Evolutionary conservation across 2,329 filamentous ascomycete species (phyloP).

Genomic region (Colletotrichum ledebouriae): DNA sequence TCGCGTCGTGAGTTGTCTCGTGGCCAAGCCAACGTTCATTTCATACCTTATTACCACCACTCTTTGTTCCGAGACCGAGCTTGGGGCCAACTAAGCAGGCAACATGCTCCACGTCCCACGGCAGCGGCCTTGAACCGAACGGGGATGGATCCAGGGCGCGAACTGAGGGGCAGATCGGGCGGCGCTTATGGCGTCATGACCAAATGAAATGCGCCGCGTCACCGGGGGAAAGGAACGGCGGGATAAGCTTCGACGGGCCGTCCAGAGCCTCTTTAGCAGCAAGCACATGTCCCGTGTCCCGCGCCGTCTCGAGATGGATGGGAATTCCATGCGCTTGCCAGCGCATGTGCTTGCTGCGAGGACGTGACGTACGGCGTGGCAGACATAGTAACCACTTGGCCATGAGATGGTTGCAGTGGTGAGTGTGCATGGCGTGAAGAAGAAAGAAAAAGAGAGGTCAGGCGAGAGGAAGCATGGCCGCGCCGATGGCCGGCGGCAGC

Average conservation of each 20-base stretch:
- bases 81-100: conserved; percentile 5
- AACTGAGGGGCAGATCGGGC: conserved; percentile 11
- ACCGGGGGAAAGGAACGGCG: conserved; percentile 1
- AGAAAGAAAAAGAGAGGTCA: too few species aligned
- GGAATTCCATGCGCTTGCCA: conserved; percentile 4
- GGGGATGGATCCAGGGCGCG: conserved; percentile 5
- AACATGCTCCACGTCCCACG: background rate
- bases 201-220: conserved; percentile 14
- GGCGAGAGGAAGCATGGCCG: background rate
- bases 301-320: background rate
- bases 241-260: conserved; percentile 29
- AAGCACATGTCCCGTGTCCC: background rate
- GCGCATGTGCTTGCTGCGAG: background rate
- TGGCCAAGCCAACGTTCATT: conserved; percentile 7
- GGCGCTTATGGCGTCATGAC: conserved; percentile 40
- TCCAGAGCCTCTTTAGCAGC: conserved; percentile 4
- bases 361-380: conserved; percentile 6
- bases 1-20: background rate
- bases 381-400: background rate
- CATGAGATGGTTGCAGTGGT: background rate
- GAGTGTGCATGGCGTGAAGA: conserved; percentile 6
- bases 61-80: background rate
- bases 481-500: too few species aligned
- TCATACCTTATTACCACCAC: too few species aligned
- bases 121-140: background rate